phyloP scores from a whole-genome alignment of 257 asterid genomes.

The Apocynum venetum region DNA sequence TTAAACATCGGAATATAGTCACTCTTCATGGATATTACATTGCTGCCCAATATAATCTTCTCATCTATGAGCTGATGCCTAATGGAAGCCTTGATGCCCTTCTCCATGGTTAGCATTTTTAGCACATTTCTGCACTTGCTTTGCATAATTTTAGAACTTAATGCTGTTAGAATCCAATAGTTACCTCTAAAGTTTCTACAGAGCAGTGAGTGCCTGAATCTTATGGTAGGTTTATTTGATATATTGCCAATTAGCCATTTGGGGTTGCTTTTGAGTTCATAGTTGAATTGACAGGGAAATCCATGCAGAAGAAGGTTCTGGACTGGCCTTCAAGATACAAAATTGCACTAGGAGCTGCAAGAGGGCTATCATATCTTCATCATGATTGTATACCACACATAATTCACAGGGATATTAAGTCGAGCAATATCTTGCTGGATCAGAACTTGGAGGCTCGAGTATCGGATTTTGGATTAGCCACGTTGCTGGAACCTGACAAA shows the following conservation, averaged over 20 bases:
- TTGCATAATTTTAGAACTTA: not conserved
- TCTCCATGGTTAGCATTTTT: constrained; percentile 55
- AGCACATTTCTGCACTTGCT: not conserved
- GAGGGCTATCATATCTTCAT: constrained; percentile 85
- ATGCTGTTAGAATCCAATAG: not conserved
- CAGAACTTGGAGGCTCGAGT: constrained; percentile 67
- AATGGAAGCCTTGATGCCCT: constrained; percentile 63
- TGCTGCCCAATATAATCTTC: constrained; percentile 71
- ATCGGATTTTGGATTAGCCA: constrained; percentile 88
- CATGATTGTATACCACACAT: constrained; percentile 90
- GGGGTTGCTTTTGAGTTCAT: not conserved
- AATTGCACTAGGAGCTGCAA: constrained; percentile 85
- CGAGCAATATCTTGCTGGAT: constrained; percentile 80
- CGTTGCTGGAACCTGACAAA: constrained; percentile 72
- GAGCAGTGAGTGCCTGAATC: not conserved
- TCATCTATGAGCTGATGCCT: constrained; percentile 86
- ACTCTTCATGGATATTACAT: constrained; percentile 80
- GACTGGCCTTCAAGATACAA: constrained; percentile 74
- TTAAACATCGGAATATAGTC: constrained; percentile 79
- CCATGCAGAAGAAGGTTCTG: constrained; percentile 43
- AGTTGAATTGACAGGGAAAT: constrained; percentile 48
- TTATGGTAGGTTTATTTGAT: not conserved
- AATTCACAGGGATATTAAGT: constrained; percentile 82
- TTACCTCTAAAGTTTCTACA: not conserved
- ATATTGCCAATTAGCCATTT: too few species aligned